A percentile compares a stretch with the other conserved stretches of the same genome.
These are phyloP conservation scores for Acanthamoeba sp. DNA, from an alignment of 208 protist genomes.

Conservation along the genomic window DNA sequence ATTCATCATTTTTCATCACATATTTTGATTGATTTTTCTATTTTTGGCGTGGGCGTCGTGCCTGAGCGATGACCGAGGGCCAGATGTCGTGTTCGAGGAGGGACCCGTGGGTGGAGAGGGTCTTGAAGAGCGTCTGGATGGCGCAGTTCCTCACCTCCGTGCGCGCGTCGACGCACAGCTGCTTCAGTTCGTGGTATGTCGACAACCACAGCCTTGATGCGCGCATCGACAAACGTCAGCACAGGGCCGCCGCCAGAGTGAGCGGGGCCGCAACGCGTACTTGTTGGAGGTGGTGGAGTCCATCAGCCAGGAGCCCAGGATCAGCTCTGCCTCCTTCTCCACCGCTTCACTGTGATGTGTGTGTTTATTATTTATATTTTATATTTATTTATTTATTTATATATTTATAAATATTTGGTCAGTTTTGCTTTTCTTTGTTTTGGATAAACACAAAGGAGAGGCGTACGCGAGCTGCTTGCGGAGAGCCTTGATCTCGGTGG, in stretches of 20 bases:
- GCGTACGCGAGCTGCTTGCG: constrained; percentile 64
- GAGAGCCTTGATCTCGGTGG: constrained; percentile 58
- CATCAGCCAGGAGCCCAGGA: constrained; percentile 30
- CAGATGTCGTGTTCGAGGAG: constrained; percentile 58
- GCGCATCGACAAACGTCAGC: not conserved
- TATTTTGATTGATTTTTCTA: no score
- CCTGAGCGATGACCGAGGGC: constrained; percentile 61
- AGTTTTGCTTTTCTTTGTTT: no score
- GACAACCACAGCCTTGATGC: constrained; percentile 57
- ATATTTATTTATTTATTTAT: no score
- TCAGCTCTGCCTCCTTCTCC: constrained; percentile 25
- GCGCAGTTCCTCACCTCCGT: constrained; percentile 74
- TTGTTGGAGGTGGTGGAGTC: constrained; percentile 32
- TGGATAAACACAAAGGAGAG: not conserved
- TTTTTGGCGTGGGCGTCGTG: not conserved
- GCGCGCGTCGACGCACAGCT: constrained; percentile 56
- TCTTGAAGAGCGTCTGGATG: constrained; percentile 74
- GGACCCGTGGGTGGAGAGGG: constrained; percentile 64
- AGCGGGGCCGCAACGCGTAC: not conserved
- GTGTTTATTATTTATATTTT: no score
- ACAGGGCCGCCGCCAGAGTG: not conserved
- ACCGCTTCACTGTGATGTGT: not conserved
- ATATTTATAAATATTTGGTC: no score
- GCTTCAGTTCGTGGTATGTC: constrained; percentile 62
- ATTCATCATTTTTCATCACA: no score